phyloP scores from a whole-genome alignment of 352 stramenopile species.

The Phytophthora tentaculata region DNA sequence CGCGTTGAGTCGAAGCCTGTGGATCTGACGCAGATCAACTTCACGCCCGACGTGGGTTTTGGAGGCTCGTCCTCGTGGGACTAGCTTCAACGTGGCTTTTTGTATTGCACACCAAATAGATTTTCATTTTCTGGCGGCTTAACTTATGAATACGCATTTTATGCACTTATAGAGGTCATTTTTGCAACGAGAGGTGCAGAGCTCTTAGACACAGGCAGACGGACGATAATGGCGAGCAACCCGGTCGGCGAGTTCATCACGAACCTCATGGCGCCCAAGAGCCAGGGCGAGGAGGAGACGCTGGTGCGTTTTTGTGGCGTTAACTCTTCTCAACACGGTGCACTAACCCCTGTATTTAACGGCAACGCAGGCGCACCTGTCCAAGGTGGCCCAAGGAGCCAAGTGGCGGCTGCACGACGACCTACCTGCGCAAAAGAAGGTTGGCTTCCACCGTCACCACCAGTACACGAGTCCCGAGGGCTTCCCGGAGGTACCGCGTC shows the following conservation, averaged over 20 bases:
- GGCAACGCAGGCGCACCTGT: constrained; percentile 52
- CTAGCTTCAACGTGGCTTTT: constrained; percentile 38
- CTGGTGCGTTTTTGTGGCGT: constrained; percentile 41
- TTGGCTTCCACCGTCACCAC: constrained; percentile 65
- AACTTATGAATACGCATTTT: constrained; percentile 12
- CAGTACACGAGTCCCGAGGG: constrained; percentile 70
- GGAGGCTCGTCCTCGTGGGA: constrained; percentile 80
- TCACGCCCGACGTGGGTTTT: constrained; percentile 68
- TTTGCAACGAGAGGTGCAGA: constrained; percentile 31
- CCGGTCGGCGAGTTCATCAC: constrained; percentile 69
- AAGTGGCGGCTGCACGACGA: constrained; percentile 79
- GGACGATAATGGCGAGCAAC: constrained; percentile 65
- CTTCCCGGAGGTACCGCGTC: constrained; percentile 77
- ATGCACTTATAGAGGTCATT: constrained; percentile 7
- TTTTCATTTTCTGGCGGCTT: constrained; percentile 21
- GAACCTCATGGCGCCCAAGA: constrained; percentile 71
- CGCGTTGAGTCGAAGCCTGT: constrained; percentile 33
- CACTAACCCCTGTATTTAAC: neutral
- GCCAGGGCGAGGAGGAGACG: constrained; percentile 50
- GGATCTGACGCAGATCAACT: constrained; percentile 67
- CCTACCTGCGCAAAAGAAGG: constrained; percentile 52
- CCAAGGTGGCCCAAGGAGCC: constrained; percentile 54
- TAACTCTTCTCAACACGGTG: neutral
- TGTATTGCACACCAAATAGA: constrained; percentile 36
- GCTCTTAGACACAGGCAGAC: constrained; percentile 13